These are phyloP conservation scores for Podila verticillata DNA, from an alignment of 192 early-diverging fungal genomes.

Conservation along the genomic window DNA sequence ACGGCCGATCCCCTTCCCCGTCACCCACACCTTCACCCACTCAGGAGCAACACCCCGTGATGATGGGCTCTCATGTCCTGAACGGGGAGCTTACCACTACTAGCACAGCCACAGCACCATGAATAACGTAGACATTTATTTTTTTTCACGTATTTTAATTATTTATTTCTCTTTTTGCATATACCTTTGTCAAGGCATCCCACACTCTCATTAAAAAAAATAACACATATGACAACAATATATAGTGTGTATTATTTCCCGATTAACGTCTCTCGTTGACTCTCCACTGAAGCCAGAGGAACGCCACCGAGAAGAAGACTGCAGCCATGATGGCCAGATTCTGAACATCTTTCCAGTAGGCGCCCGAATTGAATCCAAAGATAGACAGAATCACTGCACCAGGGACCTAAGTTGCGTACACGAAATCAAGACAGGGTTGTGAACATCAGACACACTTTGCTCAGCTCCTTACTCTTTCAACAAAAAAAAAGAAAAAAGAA, in stretches of 20 bases:
- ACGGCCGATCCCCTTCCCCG: conserved; percentile 40
- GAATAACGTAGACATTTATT: too few relatives aligned
- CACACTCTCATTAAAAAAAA: too few relatives aligned
- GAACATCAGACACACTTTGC: not conserved
- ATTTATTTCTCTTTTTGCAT: too few relatives aligned
- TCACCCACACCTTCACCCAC: conserved; percentile 22
- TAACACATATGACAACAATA: too few relatives aligned
- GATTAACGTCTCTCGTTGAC: conserved; percentile 84
- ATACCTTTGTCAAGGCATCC: too few relatives aligned
- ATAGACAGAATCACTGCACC: conserved; percentile 87
- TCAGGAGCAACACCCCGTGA: not conserved
- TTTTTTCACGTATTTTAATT: too few relatives aligned
- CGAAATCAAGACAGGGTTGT: not conserved
- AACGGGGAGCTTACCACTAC: too few relatives aligned
- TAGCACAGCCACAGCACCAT: too few relatives aligned
- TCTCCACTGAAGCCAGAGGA: conserved; percentile 79
- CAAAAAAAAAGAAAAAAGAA: not conserved
- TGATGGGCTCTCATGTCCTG: too few relatives aligned
- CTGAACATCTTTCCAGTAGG: conserved; percentile 85
- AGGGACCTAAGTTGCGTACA: conserved; percentile 64
- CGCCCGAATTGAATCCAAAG: conserved; percentile 86
- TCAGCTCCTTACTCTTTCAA: conserved; percentile 51
- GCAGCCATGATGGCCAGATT: conserved; percentile 67
- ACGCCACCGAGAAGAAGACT: conserved; percentile 72
- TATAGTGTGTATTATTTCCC: too few relatives aligned